Evolutionary conservation across 2,329 filamentous ascomycete genomes (phyloP).

Genomic region (Scedosporium aurantiacum): DNA sequence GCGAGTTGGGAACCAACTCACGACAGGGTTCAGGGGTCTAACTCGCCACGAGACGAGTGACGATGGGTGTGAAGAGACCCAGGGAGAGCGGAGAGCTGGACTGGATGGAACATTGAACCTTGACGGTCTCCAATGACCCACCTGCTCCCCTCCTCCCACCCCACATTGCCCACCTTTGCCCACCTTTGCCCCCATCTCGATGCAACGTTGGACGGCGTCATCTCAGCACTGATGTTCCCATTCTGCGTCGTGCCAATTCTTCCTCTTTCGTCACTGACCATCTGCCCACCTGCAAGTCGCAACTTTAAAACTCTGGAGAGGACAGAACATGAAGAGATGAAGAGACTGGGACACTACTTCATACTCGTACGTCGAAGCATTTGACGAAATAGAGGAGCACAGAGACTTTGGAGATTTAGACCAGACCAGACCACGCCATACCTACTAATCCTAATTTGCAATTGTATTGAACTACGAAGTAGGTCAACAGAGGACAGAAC

Average conservation of each 20-base stretch:
- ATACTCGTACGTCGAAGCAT: no score
- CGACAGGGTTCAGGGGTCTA: background rate
- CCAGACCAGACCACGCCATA: no score
- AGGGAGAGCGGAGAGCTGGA: no score
- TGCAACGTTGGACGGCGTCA: conserved; percentile 7
- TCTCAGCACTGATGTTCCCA: background rate
- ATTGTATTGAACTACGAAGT: no score
- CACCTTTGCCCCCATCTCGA: background rate
- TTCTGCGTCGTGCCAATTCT: background rate
- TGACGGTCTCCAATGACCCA: background rate
- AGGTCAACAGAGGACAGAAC: no score
- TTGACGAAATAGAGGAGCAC: no score
- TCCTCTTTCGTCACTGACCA: conserved; percentile 3
- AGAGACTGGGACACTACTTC: background rate
- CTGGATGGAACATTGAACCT: no score
- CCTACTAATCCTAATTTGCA: no score
- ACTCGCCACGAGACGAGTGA: background rate
- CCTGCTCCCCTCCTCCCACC: background rate
- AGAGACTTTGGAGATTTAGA: no score
- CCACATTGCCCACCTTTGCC: no score
- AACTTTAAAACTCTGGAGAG: background rate
- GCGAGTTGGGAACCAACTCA: background rate
- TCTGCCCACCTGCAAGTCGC: conserved; percentile 1
- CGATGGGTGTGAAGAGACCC: no score
- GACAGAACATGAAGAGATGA: background rate